Evolutionary conservation across 306 rosid species (phyloP).

Genomic region (Cucumis cinereus): DNA sequence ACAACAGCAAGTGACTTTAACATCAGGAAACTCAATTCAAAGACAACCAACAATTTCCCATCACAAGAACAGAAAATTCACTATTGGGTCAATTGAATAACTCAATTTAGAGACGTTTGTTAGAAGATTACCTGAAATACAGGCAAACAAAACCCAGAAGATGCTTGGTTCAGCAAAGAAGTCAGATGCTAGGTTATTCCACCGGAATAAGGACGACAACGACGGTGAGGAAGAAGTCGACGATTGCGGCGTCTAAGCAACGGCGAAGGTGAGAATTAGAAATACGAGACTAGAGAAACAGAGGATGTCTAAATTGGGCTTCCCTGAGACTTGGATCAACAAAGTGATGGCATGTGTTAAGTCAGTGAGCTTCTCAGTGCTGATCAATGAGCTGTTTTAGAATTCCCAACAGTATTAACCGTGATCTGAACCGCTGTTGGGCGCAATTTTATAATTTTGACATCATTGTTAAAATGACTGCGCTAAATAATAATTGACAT

Average conservation of each 20-base stretch:
- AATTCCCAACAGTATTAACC: too few relatives aligned
- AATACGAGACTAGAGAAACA: not conserved
- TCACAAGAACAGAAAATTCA: not conserved
- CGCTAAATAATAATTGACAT: too few relatives aligned
- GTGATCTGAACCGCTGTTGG: too few relatives aligned
- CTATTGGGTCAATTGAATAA: not conserved
- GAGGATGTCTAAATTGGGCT: too few relatives aligned
- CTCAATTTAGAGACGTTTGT: not conserved
- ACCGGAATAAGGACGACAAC: not conserved
- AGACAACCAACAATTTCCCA: not conserved
- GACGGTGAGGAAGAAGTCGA: not conserved
- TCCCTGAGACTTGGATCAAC: too few relatives aligned
- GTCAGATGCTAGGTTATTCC: not conserved
- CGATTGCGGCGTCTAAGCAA: not conserved
- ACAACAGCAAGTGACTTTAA: not conserved
- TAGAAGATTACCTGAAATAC: not conserved
- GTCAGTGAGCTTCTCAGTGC: too few relatives aligned
- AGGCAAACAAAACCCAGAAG: not conserved
- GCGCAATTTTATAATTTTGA: too few relatives aligned
- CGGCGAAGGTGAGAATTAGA: not conserved
- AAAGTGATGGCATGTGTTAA: too few relatives aligned
- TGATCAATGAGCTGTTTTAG: too few relatives aligned
- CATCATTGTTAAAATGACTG: too few relatives aligned
- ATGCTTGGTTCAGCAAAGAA: not conserved
- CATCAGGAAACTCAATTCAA: conserved; percentile 13